phyloP scores from a whole-genome alignment of 345 rosid genomes.

The Lumnitzera littorea region DNA sequence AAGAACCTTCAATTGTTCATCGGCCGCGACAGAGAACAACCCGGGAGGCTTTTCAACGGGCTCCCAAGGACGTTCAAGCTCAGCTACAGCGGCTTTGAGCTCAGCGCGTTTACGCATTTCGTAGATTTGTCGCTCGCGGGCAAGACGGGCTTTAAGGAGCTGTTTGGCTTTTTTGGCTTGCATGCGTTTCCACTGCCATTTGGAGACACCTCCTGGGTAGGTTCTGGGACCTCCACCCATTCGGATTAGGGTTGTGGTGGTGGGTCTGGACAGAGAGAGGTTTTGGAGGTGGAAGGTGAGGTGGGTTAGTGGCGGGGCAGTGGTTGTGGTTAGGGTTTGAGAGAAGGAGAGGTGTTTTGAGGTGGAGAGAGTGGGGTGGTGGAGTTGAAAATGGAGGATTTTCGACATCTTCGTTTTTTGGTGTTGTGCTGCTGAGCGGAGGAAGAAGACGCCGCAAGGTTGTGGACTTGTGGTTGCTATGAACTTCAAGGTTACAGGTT shows the following conservation, averaged over 20 bases:
- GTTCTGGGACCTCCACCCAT: conserved; percentile 93
- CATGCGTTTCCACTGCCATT: conserved; percentile 97
- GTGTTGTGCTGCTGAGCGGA: no score
- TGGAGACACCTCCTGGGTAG: conserved; percentile 76
- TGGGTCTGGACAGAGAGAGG: conserved; percentile 22
- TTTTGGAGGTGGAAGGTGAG: conserved; percentile 23
- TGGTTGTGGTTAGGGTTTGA: conserved; percentile 20
- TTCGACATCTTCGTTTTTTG: no score
- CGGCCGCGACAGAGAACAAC: conserved; percentile 66
- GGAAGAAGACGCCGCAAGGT: no score
- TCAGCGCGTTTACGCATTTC: conserved; percentile 92
- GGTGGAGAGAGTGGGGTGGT: conserved; percentile 11
- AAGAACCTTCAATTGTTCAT: conserved; percentile 77
- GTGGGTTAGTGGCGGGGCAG: conserved; percentile 5
- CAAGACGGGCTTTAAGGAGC: conserved; percentile 68
- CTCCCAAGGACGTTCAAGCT: conserved; percentile 91
- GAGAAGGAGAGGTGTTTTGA: conserved; percentile 32
- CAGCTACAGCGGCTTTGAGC: conserved; percentile 79
- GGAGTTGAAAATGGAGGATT: no score
- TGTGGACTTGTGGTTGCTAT: no score
- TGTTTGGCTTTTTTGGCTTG: conserved; percentile 83
- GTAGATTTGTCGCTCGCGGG: conserved; percentile 78
- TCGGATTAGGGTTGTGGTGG: conserved; percentile 42
- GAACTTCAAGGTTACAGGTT: no score
- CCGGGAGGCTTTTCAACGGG: conserved; percentile 58